Evolutionary conservation across 2,329 filamentous ascomycete genomes (phyloP).

Genomic region (Teratosphaeria epicoccoides): DNA sequence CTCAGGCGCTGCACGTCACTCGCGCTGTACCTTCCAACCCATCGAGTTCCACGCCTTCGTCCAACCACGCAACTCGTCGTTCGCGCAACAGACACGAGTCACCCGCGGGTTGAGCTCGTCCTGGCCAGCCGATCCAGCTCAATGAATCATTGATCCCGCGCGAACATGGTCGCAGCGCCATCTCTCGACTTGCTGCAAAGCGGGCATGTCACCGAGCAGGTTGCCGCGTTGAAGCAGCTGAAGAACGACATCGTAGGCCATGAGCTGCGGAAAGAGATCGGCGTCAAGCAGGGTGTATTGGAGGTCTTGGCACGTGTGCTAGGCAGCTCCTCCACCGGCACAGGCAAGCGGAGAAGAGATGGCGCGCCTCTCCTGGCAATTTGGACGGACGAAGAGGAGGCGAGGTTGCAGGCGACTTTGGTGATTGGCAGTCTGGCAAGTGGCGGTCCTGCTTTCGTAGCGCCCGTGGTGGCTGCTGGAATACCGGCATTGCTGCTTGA

Average conservation of each 20-base stretch:
- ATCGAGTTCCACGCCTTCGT: too few relatives aligned
- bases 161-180: slow-evolving; percentile 1
- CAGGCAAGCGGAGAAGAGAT: slow-evolving; percentile 36
- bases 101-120: background rate
- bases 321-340: slow-evolving; percentile 31
- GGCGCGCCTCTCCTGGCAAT: slow-evolving; percentile 25
- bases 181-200: background rate
- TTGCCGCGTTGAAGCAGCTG: slow-evolving; percentile 55
- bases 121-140: too few relatives aligned
- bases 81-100: background rate
- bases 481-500: slow-evolving; percentile 60
- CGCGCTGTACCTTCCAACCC: too few relatives aligned
- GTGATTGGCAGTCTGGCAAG: slow-evolving; percentile 77
- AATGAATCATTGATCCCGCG: too few relatives aligned
- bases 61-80: too few relatives aligned
- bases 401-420: slow-evolving; percentile 68
- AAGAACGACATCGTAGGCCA: slow-evolving; percentile 91
- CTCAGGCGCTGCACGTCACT: too few relatives aligned
- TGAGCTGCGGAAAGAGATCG: slow-evolving; percentile 71
- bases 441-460: slow-evolving; percentile 74
- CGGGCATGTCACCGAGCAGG: slow-evolving; percentile 22
- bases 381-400: slow-evolving; percentile 53
- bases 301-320: slow-evolving; percentile 49
- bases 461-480: slow-evolving; percentile 58
- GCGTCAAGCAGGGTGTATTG: slow-evolving; percentile 60